Conservation (phyloP, 768 basidiomycete genomes). For the Calocera viscosa region DNA sequence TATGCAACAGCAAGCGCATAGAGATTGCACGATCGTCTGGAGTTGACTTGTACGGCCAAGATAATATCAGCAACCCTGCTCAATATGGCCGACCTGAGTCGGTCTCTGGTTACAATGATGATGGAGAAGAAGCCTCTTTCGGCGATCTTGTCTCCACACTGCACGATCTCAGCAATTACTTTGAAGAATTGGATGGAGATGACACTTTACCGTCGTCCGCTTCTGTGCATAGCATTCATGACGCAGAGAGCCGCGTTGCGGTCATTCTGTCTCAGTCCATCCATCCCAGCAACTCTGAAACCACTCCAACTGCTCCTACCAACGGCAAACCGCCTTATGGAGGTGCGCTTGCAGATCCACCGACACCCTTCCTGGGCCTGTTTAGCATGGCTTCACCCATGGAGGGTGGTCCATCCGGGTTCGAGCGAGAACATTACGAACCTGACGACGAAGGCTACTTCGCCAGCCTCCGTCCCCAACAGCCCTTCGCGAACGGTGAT, state of each 20-base stretch:
- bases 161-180: conserved; percentile 30
- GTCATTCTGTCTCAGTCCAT: conserved; percentile 19
- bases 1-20: conserved; percentile 43
- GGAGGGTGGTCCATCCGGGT: neutral
- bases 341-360: conserved; percentile 10
- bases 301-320: neutral
- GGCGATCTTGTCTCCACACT: conserved; percentile 45
- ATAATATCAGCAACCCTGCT: conserved; percentile 26
- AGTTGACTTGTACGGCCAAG: conserved; percentile 27
- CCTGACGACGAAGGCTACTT: neutral
- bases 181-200: conserved; percentile 22
- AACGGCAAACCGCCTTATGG: neutral
- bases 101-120: conserved; percentile 1
- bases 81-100: neutral
- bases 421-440: neutral
- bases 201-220: conserved; percentile 9
- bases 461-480: neutral
- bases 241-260: conserved; percentile 18
- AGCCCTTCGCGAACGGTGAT: neutral
- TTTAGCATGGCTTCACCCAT: conserved; percentile 10
- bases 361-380: conserved; percentile 16
- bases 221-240: conserved; percentile 4
- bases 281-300: conserved; percentile 6
- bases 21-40: conserved; percentile 50
- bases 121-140: conserved; percentile 30